Evolutionary conservation across 1,284 basidiomycete species (phyloP).

Genomic region (Ustilago loliicola): DNA sequence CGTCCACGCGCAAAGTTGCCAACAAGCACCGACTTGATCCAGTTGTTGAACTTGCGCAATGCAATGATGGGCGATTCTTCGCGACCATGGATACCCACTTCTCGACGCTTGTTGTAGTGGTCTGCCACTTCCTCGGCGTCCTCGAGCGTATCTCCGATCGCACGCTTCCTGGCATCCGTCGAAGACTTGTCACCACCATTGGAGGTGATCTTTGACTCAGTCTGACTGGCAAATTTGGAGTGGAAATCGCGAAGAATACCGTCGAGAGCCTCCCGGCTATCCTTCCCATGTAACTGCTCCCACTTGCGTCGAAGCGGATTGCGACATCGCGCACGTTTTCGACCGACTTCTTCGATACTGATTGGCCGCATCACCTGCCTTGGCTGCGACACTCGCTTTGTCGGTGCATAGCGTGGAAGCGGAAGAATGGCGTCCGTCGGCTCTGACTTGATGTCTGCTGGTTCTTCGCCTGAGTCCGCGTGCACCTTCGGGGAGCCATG

Average conservation of each 20-base stretch:
- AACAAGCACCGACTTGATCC: slow-evolving; percentile 71
- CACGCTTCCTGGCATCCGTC: slow-evolving; percentile 27
- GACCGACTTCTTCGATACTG: slow-evolving; percentile 52
- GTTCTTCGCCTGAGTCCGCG: background rate
- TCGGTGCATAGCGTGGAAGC: slow-evolving; percentile 51
- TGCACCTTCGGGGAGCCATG: background rate
- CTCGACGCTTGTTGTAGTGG: slow-evolving; percentile 85
- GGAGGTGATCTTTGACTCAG: background rate
- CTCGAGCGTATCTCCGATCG: slow-evolving; percentile 32
- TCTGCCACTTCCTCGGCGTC: slow-evolving; percentile 55
- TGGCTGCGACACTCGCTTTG: slow-evolving; percentile 46
- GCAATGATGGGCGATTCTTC: slow-evolving; percentile 95
- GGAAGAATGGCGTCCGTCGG: slow-evolving; percentile 6
- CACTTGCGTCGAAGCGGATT: slow-evolving; percentile 60
- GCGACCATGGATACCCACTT: slow-evolving; percentile 86
- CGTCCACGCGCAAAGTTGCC: slow-evolving; percentile 45
- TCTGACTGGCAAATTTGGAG: slow-evolving; percentile 11
- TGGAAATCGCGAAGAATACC: slow-evolving; percentile 46
- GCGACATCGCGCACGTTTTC: slow-evolving; percentile 38
- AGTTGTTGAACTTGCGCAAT: slow-evolving; percentile 98
- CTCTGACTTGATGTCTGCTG: background rate
- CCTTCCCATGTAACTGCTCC: slow-evolving; percentile 36
- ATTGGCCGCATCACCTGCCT: slow-evolving; percentile 51
- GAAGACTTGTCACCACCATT: slow-evolving; percentile 4
- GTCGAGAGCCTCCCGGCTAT: slow-evolving; percentile 50